These are phyloP conservation scores for Kluyveromyces siamensis DNA, from an alignment of 805 yeast species.

Conservation along the genomic window DNA sequence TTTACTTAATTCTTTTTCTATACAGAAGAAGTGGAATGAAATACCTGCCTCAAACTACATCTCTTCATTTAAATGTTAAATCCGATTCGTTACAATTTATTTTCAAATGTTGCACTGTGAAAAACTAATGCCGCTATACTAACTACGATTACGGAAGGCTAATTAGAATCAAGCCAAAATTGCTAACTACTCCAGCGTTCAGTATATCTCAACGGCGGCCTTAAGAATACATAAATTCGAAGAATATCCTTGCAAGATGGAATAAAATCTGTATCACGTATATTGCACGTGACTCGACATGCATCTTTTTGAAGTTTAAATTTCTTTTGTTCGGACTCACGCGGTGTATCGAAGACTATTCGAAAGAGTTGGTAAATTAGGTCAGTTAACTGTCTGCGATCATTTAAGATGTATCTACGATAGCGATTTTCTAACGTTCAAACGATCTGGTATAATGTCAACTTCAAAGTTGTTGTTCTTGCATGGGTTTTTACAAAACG, in stretches of 20 bases:
- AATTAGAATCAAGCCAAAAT: background rate
- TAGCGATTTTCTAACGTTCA: background rate
- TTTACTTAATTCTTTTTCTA: background rate
- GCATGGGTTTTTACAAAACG: slow-evolving; percentile 87
- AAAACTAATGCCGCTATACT: too few species aligned
- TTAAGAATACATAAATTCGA: too few species aligned
- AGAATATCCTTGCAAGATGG: too few species aligned
- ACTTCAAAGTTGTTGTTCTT: slow-evolving; percentile 59
- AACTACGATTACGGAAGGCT: background rate
- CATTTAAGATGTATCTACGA: background rate
- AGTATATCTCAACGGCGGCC: too few species aligned
- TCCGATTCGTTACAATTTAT: background rate
- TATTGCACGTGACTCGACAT: too few species aligned
- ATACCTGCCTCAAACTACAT: too few species aligned
- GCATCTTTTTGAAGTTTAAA: background rate
- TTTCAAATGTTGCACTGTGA: background rate
- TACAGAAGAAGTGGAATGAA: too few species aligned
- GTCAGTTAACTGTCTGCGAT: background rate
- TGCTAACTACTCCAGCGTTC: too few species aligned
- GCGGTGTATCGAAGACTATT: background rate
- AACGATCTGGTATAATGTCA: slow-evolving; percentile 11
- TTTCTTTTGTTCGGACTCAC: background rate
- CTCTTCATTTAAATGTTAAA: too few species aligned
- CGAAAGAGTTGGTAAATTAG: background rate
- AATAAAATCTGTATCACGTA: too few species aligned